These are phyloP conservation scores for Coemansia sp. DNA, from an alignment of 192 early-diverging fungal species.

Conservation along the genomic window DNA sequence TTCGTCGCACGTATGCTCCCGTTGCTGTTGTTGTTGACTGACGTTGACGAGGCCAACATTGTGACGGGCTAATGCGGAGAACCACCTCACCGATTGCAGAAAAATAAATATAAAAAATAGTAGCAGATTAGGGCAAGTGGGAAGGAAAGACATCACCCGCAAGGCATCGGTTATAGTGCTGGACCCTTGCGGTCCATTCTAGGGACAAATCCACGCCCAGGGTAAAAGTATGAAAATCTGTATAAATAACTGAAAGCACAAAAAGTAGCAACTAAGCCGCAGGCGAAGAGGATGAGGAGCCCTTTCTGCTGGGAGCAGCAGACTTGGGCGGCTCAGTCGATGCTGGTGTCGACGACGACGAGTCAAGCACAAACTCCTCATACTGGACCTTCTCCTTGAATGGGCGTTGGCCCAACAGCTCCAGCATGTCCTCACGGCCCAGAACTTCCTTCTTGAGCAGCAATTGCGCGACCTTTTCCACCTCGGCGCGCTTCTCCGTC, in stretches of 20 bases:
- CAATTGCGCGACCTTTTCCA: constrained; percentile 90
- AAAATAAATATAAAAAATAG: neutral
- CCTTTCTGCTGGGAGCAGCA: constrained; percentile 4
- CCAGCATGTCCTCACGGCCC: constrained; percentile 94
- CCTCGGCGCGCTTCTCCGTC: constrained; percentile 77
- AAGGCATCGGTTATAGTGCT: neutral
- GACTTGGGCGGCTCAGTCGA: neutral
- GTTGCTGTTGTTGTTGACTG: constrained; percentile 11
- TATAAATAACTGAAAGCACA: neutral
- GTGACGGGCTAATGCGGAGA: neutral
- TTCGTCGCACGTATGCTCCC: neutral
- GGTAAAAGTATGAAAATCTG: neutral
- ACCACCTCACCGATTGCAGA: neutral
- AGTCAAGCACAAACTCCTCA: constrained; percentile 64
- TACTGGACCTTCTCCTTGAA: constrained; percentile 73
- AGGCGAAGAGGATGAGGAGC: neutral
- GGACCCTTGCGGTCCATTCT: neutral
- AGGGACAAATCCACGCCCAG: too few relatives aligned
- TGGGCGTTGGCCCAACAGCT: constrained; percentile 80
- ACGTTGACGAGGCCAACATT: neutral
- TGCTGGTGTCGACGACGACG: constrained; percentile 35
- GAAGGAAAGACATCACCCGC: neutral
- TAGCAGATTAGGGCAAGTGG: neutral
- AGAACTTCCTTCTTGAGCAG: constrained; percentile 97
- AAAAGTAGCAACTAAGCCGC: neutral